Percentiles rank a stretch among this genome's conserved stretches.
Conservation (phyloP, 371 early-diverging fungal genomes). For the Mucor sp. region DNA sequence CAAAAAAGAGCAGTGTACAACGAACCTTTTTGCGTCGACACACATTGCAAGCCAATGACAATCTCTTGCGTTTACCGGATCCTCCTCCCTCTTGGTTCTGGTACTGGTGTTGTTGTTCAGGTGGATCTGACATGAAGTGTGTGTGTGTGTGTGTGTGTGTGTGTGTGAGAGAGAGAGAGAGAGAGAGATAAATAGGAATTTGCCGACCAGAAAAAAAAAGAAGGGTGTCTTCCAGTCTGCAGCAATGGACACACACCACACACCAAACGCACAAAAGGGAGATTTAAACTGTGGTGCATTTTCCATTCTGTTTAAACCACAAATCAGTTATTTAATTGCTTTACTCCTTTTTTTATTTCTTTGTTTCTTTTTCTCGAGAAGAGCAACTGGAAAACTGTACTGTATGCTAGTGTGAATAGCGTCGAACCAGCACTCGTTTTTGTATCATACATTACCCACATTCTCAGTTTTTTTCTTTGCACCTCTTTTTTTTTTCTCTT, state of each 20-base stretch:
- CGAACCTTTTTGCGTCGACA: constrained; percentile 72
- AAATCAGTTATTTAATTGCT: constrained; percentile 2
- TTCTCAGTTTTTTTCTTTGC: neutral
- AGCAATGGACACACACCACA: no score
- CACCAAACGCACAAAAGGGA: neutral
- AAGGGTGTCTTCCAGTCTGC: neutral
- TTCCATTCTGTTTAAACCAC: neutral
- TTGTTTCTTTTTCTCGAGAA: neutral
- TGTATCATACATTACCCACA: neutral
- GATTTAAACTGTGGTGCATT: constrained; percentile 1
- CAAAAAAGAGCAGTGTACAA: neutral
- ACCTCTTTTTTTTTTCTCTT: neutral
- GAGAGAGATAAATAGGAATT: no score
- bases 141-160: no score
- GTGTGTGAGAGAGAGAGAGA: no score
- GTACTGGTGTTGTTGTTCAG: neutral
- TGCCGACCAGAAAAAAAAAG: neutral
- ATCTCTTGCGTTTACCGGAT: constrained; percentile 39
- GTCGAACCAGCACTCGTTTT: neutral
- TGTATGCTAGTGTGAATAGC: neutral
- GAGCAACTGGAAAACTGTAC: neutral
- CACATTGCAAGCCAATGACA: constrained; percentile 70
- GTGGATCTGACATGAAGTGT: neutral
- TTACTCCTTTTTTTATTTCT: neutral
- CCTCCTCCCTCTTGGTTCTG: no score